Conservation (phyloP, 495 filamentous ascomycete species). For the Pyrenula massariospora region DNA sequence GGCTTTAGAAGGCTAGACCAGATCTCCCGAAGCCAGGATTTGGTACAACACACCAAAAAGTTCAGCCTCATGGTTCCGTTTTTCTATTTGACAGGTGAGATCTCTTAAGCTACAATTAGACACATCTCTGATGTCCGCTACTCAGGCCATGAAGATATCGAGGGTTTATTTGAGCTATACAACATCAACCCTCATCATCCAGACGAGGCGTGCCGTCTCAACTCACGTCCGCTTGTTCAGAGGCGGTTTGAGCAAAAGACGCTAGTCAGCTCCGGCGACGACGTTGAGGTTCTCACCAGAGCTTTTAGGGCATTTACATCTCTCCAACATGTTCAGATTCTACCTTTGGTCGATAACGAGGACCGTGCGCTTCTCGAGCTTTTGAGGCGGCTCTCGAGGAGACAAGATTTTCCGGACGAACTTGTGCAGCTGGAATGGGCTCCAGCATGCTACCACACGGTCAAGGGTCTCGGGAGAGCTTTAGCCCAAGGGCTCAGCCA, state of each 20-base stretch:
- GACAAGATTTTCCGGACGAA: conserved; percentile 21
- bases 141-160: neutral
- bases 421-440: conserved; percentile 45
- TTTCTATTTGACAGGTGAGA: neutral
- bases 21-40: neutral
- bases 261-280: neutral
- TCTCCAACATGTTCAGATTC: conserved; percentile 54
- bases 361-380: conserved; percentile 34
- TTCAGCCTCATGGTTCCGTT: conserved; percentile 1
- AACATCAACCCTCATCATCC: neutral
- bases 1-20: neutral
- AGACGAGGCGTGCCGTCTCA: neutral
- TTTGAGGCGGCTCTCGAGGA: conserved; percentile 8
- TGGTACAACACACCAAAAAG: neutral
- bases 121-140: no score
- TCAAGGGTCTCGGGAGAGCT: conserved; percentile 44
- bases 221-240: neutral
- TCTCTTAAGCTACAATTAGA: no score
- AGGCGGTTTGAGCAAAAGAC: neutral
- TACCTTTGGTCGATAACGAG: conserved; percentile 45
- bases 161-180: neutral
- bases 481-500: conserved; percentile 29
- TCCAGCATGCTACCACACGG: conserved; percentile 49
- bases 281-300: neutral
- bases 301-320: conserved; percentile 28